Percentiles rank a stretch among this genome's conserved stretches.
Conservation (phyloP, 2,329 filamentous ascomycete species). For the Fusarium sp. region DNA sequence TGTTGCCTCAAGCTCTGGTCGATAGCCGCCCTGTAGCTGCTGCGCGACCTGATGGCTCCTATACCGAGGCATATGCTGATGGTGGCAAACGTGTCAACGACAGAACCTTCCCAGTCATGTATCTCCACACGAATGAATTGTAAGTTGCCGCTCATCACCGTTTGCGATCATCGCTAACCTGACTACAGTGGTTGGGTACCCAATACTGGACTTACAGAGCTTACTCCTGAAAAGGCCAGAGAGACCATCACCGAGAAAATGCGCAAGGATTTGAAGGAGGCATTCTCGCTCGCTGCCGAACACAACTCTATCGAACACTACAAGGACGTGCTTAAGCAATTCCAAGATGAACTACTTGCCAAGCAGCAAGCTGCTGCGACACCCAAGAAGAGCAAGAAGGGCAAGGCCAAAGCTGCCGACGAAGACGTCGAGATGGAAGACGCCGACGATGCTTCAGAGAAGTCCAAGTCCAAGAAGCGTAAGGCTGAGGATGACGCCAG, state of each 20-base stretch:
- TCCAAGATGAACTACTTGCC: conserved; percentile 71
- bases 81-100: conserved; percentile 87
- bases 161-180: conserved; percentile 13
- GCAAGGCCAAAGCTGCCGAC: conserved; percentile 62
- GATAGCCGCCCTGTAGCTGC: conserved; percentile 86
- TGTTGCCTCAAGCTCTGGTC: conserved; percentile 84
- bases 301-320: conserved; percentile 82
- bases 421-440: conserved; percentile 72
- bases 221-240: conserved; percentile 78
- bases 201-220: conserved; percentile 82
- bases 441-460: conserved; percentile 64
- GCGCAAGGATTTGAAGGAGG: conserved; percentile 80
- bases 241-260: conserved; percentile 78
- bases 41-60: conserved; percentile 82
- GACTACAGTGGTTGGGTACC: conserved; percentile 83
- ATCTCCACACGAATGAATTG: conserved; percentile 96
- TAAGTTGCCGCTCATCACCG: conserved; percentile 61
- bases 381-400: conserved; percentile 56
- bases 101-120: conserved; percentile 94
- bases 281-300: conserved; percentile 83
- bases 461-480: conserved; percentile 79
- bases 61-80: conserved; percentile 86
- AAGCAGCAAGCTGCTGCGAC: conserved; percentile 54
- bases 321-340: conserved; percentile 80
- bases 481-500: conserved; percentile 84